Evolutionary conservation across 2,329 filamentous ascomycete species (phyloP).

Genomic region (Cladobotryum protrusum): DNA sequence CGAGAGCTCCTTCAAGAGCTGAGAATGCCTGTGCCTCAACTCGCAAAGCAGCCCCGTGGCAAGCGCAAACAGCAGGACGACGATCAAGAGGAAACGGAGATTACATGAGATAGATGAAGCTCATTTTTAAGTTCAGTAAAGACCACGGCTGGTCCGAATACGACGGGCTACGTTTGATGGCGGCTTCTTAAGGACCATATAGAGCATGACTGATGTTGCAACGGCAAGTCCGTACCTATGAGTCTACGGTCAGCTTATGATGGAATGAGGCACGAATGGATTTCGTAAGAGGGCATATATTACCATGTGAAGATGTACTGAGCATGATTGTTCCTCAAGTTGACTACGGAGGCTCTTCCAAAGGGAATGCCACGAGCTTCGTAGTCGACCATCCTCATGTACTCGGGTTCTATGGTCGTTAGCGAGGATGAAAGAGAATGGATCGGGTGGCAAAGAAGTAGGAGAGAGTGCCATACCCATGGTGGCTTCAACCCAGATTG

Average conservation of each 20-base stretch:
- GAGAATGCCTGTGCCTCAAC: conserved; percentile 58
- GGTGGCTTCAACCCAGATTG: conserved; percentile 93
- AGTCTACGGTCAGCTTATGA: conserved; percentile 5
- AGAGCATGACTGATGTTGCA: conserved; percentile 92
- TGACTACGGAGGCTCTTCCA: conserved; percentile 81
- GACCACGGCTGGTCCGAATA: conserved; percentile 69
- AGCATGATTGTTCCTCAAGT: conserved; percentile 90
- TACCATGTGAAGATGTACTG: conserved; percentile 99
- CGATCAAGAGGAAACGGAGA: conserved; percentile 32
- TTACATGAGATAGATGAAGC: conserved; percentile 20
- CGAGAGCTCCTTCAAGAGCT: conserved; percentile 78
- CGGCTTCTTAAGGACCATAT: conserved; percentile 88
- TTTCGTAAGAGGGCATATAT: conserved; percentile 27
- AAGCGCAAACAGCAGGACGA: conserved; percentile 24
- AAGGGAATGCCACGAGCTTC: conserved; percentile 80
- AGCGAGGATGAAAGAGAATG: conserved; percentile 8
- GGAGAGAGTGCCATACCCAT: conserved; percentile 56
- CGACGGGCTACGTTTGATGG: conserved; percentile 65
- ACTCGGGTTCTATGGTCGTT: conserved; percentile 59
- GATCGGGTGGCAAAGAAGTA: background rate
- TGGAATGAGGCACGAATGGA: background rate
- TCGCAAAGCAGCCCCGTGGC: conserved; percentile 39
- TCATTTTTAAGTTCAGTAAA: conserved; percentile 41
- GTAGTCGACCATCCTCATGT: conserved; percentile 69
- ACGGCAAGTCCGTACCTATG: conserved; percentile 75